Base-by-base conservation (phyloP, 257 asterid species). In the Penstemon davidsonii region DNA sequence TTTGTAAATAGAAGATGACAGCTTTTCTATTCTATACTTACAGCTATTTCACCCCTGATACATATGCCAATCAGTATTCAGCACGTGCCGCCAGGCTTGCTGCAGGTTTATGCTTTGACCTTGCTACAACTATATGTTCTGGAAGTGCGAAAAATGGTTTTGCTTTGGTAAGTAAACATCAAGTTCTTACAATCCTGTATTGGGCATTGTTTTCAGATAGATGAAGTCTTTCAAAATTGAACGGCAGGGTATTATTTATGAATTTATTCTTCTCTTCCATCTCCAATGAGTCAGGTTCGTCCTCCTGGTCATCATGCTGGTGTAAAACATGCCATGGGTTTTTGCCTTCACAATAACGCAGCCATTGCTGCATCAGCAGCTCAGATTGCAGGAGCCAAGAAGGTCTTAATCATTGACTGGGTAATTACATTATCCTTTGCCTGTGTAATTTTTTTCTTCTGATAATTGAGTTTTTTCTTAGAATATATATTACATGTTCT, bases 271-370 rank as follows among this genome's bases (percentile, higher is more conserved):
- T 51, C 63, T 37, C 79, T 60, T 72, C 74, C 70, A 52, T 72
- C 70, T 69, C 47, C 71, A 62, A 73, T 62, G 82, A 67, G 69
- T 58, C 76, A 94, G 99, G 95, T 94, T 73, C 99, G 99, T 42
- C 99, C 99, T 78, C 99, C 97, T 63, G 99, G 99, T 65, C 99
- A 94, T 85, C 99, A 94, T 79, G 99, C 99, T 76, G 97, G 99
- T 70, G 95, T 94, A 75, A 94, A 86, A 76, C 90, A 90, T 57
- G 89, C 99, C 52, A 90, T 91, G 99, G 99, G 99, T 19, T 94
- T 93, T 73, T 94, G 99, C 80, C 99, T 94, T 78, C 97, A 91
- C 79, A 94, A 94, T 74, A 94, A 94, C 80, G 99, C 99, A 53
- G 99, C 99, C 60, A 63, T 91, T 84, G 97, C 99, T 79, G 99